Evolutionary conservation across 345 rosid genomes (phyloP).

Genomic region (Lepidium sativum): DNA sequence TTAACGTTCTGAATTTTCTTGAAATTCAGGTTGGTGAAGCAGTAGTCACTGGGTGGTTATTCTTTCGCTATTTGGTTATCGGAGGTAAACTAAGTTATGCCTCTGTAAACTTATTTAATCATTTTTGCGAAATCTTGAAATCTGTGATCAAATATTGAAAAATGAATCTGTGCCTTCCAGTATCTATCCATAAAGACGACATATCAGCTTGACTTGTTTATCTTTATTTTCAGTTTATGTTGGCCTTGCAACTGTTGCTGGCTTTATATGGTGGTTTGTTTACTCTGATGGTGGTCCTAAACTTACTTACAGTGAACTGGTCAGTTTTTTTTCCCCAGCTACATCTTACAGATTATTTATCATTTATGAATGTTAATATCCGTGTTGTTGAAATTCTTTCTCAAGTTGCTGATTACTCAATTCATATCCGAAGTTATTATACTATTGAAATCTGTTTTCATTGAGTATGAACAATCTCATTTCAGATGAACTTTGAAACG

Average conservation of each 20-base stretch:
- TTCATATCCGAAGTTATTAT: background rate
- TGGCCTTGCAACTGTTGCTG: conserved; percentile 97
- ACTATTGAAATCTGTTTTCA: background rate
- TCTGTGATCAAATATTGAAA: background rate
- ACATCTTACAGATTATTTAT: background rate
- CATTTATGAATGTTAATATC: background rate
- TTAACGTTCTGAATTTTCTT: conserved; percentile 16
- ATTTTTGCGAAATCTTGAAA: background rate
- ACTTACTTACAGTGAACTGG: conserved; percentile 82
- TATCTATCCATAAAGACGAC: background rate
- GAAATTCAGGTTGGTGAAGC: conserved; percentile 86
- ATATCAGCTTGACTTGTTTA: conserved; percentile 2
- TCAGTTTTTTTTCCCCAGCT: conserved; percentile 28
- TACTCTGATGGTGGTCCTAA: conserved; percentile 84
- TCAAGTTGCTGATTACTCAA: background rate
- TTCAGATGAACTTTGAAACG: conserved; percentile 91
- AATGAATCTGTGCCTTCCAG: background rate
- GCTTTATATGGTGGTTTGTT: conserved; percentile 96
- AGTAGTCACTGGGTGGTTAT: conserved; percentile 94
- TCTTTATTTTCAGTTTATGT: conserved; percentile 70
- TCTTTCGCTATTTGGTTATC: conserved; percentile 94
- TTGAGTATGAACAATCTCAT: conserved; percentile 4
- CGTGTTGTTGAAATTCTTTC: background rate
- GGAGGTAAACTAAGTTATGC: conserved; percentile 58
- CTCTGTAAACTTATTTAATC: background rate